Base-by-base conservation (phyloP, 192 early-diverging fungal species). In the Entrophospora sp. region DNA sequence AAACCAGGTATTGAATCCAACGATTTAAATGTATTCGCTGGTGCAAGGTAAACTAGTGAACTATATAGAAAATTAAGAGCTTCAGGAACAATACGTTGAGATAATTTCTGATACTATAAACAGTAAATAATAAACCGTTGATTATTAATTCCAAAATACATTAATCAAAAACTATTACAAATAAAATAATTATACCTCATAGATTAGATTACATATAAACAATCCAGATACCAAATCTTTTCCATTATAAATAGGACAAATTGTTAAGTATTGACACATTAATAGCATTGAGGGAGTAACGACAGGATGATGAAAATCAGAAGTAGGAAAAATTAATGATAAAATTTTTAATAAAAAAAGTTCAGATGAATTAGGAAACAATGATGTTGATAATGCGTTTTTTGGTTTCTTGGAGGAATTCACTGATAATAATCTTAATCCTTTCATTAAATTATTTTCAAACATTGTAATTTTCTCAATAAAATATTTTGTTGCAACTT, bases 221-320 rank as follows among this genome's bases (percentile, higher is more conserved):
- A 97, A 61, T 10, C 94, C 95, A n/a, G 75, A 73, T 3, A 80
- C 68, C 2, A 90, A 53, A 72, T 92, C 92, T 13, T 74, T 69
- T 60, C 83, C 67, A 16, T 72, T 80, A 5, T 51, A 56, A 27
- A 88, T 76, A 40, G 79, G 79, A 59, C 81, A 77, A 73, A 91
- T 87, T 28, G 76, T 66, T 3, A 98, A 75, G 63, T 83, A 91
- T 73, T 93, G 86, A 38, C 78, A 75, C 72, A 95, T 86, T n/a
- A 90, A 73, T 2, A 95, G 65, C 52, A 88, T 77, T 36, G 91
- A 82, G 12, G 95, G 96, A 2, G 95, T 97, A 5, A 90, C 78
- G 5, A 97, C 84, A 5, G 85, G 71, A 71, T 98, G 94, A 62
- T 84, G 81, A 37, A 88, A 85, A 84, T 98, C 96, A 0, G 95